Conservation (phyloP, 129 eudicot genomes). For the Apium graveolens region DNA sequence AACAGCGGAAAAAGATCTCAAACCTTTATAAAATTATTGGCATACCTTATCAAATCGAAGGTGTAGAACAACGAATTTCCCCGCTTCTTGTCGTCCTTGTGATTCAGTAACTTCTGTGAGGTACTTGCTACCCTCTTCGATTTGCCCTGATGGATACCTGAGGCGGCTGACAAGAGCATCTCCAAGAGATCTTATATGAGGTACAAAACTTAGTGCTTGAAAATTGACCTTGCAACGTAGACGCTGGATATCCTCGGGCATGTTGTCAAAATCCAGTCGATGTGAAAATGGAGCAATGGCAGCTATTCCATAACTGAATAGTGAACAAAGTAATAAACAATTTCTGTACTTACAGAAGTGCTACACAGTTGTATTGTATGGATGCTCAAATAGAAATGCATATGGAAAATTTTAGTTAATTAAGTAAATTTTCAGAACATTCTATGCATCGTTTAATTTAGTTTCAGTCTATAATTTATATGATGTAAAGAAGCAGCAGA, state of each 20-base stretch:
- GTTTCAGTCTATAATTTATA: neutral
- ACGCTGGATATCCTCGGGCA: conserved; percentile 75
- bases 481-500: neutral
- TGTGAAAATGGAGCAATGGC: conserved; percentile 96
- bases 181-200: conserved; percentile 76
- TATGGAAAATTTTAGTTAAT: neutral
- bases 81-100: conserved; percentile 27
- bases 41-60: conserved; percentile 93
- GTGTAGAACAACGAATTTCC: conserved; percentile 77
- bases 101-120: conserved; percentile 38
- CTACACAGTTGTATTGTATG: neutral
- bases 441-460: neutral
- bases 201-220: conserved; percentile 65
- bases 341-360: neutral
- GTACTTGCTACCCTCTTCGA: conserved; percentile 38
- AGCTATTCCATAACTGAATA: conserved; percentile 78
- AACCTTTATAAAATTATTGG: neutral
- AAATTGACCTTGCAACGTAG: conserved; percentile 91
- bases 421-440: neutral
- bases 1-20: neutral
- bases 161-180: conserved; percentile 78
- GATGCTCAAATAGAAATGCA: neutral
- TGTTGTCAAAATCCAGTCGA: conserved; percentile 85
- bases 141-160: conserved; percentile 30
- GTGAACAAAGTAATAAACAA: conserved; percentile 11